Conservation (phyloP, 306 rosid genomes). For the Inga laurina region DNA sequence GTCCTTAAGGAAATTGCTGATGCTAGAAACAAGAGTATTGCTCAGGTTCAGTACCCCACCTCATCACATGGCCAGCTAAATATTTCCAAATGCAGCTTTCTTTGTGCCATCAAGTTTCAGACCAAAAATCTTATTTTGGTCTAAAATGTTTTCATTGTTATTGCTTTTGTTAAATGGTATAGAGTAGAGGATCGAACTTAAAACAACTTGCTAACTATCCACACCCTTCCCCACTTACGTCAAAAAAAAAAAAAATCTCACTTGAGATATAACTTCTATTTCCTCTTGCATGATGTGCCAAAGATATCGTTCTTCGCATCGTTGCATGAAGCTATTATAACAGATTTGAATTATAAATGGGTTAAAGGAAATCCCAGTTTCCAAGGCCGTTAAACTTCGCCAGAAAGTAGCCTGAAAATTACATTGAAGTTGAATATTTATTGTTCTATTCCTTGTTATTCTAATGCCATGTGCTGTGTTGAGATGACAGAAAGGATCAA, state of each 20-base stretch:
- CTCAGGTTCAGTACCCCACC: conserved; percentile 35
- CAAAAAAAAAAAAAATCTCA: background rate
- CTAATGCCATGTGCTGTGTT: background rate
- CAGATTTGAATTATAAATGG: background rate
- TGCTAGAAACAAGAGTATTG: conserved; percentile 31
- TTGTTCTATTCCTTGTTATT: background rate
- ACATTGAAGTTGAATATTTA: background rate
- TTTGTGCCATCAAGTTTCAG: background rate
- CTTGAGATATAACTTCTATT: background rate
- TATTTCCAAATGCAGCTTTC: background rate
- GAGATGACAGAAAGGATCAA: background rate
- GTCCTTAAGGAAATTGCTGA: conserved; percentile 38
- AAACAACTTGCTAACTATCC: background rate
- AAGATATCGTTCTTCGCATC: background rate
- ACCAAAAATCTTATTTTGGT: background rate
- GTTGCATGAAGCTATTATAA: background rate
- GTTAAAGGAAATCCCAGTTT: background rate
- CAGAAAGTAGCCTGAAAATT: background rate
- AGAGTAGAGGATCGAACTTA: background rate
- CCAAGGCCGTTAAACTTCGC: background rate
- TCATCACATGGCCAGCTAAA: background rate
- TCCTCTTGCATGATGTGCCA: background rate
- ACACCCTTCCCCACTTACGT: background rate
- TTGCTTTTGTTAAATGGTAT: background rate
- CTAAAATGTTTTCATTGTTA: background rate